Evolutionary conservation across 2,329 filamentous ascomycete genomes (phyloP).

Genomic region (Dactylellina cionopaga): DNA sequence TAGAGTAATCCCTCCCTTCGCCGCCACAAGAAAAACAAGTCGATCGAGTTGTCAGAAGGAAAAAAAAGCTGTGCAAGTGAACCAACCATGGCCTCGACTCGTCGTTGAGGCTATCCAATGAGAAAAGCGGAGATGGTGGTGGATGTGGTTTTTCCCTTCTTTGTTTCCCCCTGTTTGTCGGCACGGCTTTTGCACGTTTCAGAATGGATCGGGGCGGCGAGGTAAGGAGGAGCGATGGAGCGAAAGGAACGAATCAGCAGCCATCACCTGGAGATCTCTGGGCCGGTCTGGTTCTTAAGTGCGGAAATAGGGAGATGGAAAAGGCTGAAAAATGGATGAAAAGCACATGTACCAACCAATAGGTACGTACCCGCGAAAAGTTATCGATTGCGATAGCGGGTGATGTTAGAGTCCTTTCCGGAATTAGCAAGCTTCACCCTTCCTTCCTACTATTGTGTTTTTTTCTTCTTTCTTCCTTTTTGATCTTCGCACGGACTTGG

Average conservation of each 20-base stretch:
- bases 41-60: neutral
- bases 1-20: constrained; percentile 6
- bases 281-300: too few relatives aligned
- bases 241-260: constrained; percentile 2
- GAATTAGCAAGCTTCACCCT: too few relatives aligned
- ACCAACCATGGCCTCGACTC: constrained; percentile 18
- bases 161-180: neutral
- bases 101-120: neutral
- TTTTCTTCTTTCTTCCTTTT: constrained; percentile 12
- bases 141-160: neutral
- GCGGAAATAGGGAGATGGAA: neutral
- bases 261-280: neutral
- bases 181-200: constrained; percentile 15
- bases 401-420: too few relatives aligned
- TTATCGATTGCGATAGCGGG: too few relatives aligned
- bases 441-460: neutral
- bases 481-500: constrained; percentile 28
- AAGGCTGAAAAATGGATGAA: neutral
- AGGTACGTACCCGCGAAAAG: too few relatives aligned
- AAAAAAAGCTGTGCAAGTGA: neutral
- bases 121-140: neutral
- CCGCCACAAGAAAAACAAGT: constrained; percentile 6
- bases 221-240: neutral
- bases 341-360: too few relatives aligned
- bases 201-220: neutral